Percentiles rank a stretch among this genome's conserved stretches.
phyloP scores from a whole-genome alignment of 176 grass and related monocot species.

The Puccinellia tenuiflora region DNA sequence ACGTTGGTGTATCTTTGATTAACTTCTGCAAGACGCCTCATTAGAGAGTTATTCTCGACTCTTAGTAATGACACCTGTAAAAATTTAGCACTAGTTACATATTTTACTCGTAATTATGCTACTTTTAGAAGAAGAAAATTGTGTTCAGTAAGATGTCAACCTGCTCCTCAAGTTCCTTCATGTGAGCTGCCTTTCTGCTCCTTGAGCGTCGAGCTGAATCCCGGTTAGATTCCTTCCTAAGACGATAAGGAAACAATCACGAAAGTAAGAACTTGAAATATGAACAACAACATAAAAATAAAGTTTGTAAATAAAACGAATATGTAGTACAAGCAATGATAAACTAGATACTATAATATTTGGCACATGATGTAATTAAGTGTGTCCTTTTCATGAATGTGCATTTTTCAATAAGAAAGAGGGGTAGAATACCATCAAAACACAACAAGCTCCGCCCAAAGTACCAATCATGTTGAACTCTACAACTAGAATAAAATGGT shows the following conservation, averaged over 20 bases:
- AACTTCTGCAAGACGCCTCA: conserved; percentile 44
- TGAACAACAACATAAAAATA: not conserved
- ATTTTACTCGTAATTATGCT: not conserved
- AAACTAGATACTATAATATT: not conserved
- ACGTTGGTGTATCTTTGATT: conserved; percentile 53
- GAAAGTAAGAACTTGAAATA: not conserved
- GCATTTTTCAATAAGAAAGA: not conserved
- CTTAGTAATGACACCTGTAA: conserved; percentile 48
- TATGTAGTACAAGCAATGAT: not conserved
- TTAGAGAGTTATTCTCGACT: conserved; percentile 55
- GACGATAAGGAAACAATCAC: not conserved
- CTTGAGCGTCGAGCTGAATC: conserved; percentile 84
- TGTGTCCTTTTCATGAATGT: not conserved
- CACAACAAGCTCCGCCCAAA: not conserved
- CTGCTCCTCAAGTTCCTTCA: conserved; percentile 69
- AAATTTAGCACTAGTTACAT: not conserved
- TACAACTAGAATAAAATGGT: not conserved
- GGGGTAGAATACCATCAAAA: not conserved
- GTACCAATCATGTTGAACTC: not conserved
- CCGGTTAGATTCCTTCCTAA: conserved; percentile 69
- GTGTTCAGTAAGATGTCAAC: conserved; percentile 4
- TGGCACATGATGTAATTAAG: not conserved
- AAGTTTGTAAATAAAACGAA: not conserved
- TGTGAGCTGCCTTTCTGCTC: conserved; percentile 76
- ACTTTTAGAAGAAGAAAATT: not conserved